Percentiles rank a stretch among this genome's conserved stretches.
Evolutionary conservation across 2,329 filamentous ascomycete genomes (phyloP).

Genomic region (Cytospora piceae): DNA sequence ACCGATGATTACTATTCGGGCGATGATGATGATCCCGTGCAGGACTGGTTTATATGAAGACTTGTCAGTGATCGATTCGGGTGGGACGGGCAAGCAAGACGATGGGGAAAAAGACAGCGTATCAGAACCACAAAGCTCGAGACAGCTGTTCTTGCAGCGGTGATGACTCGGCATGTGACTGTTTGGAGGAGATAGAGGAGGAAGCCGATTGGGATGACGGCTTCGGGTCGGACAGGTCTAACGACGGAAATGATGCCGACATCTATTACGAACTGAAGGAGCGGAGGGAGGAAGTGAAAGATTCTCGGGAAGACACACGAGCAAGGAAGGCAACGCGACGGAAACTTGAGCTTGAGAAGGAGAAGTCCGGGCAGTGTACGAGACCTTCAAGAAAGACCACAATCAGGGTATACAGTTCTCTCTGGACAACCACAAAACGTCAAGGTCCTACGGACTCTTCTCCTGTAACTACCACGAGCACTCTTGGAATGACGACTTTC

Average conservation of each 20-base stretch:
- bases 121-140: background rate
- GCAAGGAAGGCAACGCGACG: background rate
- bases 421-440: background rate
- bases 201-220: conserved; percentile 1
- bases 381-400: background rate
- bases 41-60: background rate
- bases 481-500: background rate
- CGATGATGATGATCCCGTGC: background rate
- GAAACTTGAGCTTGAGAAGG: background rate
- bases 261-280: conserved; percentile 6
- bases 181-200: background rate
- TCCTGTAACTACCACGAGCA: conserved; percentile 11
- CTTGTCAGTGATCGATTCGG: background rate
- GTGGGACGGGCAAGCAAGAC: no score
- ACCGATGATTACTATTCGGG: background rate
- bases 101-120: background rate
- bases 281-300: conserved; percentile 5
- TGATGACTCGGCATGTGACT: background rate
- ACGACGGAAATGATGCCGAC: conserved; percentile 8
- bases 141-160: background rate
- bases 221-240: conserved; percentile 8
- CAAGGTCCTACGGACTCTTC: background rate
- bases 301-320: background rate
- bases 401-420: background rate
- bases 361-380: conserved; percentile 6